Base-by-base conservation (phyloP, 306 rosid genomes). In the Rosa multiflora region DNA sequence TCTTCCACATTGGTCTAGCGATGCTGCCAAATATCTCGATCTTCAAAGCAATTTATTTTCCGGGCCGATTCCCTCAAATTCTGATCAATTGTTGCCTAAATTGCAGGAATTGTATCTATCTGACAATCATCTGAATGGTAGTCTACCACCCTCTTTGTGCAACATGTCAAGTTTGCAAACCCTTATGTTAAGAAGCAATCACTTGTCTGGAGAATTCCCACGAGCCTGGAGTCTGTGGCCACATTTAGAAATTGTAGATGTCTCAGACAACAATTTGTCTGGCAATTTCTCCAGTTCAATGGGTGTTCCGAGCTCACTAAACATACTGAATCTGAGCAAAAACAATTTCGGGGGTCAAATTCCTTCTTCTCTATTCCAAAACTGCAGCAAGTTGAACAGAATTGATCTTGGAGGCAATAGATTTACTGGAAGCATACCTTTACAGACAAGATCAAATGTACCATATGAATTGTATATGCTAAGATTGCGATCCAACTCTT, bases 171-270 rank as follows among this genome's bases (percentile, higher is more conserved):
- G 6, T 42, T 39, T 72, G 8, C 0, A 0, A 0, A 0, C 1
- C 1, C 64, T 72, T 51, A 0, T 21, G 4, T 3, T 72, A 3
- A 51, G 43, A 17, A 67, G 26, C 32, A 77, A 77, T 51, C 39
- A n/a, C 0, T 77, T 77, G 7, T 1, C 4, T 2, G 74, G 80
- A 12, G 66, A 14, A 1, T 37, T 37, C 23, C 47, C 70, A 15
- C 46, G 0, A 35, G 23, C 23, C 15, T 66, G 70, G 70, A 66
- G 13, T 17, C 1, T 6, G 46, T 35, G 12, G n/a, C 11, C 12
- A 5, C 0, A 2, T 0, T 35, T 37, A 35, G 0, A 0, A 0
- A 4, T 37, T 2, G 10, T 66, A 8, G 70, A 35, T 14, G 12
- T 37, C 6, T 40, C 46, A 66, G 0, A 66, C 23, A 66, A 66